A percentile compares a stretch with the other conserved stretches of the same genome.
These are phyloP conservation scores for Suillus paluster DNA, from an alignment of 768 basidiomycete species.

Conservation along the genomic window DNA sequence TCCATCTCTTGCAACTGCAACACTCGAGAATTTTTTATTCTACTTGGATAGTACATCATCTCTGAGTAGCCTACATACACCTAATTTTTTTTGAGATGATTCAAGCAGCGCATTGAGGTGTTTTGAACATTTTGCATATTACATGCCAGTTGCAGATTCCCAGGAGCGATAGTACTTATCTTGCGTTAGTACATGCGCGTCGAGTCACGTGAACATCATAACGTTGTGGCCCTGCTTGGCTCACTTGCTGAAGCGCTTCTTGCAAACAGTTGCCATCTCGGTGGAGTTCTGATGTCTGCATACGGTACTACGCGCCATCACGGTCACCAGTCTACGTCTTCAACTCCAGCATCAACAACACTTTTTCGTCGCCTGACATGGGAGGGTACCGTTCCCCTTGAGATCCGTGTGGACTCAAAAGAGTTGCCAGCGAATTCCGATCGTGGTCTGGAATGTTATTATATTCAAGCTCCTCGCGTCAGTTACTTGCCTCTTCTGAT, in stretches of 20 bases:
- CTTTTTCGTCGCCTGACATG: constrained; percentile 88
- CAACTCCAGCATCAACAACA: constrained; percentile 67
- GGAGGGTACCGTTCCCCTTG: constrained; percentile 89
- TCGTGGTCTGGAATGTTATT: constrained; percentile 88
- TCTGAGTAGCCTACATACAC: too few species aligned
- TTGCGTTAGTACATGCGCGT: constrained; percentile 10
- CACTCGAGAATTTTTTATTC: too few species aligned
- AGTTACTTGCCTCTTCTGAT: constrained; percentile 92
- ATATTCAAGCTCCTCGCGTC: constrained; percentile 87
- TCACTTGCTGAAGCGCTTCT: not conserved
- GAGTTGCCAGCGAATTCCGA: constrained; percentile 91
- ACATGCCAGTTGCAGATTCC: too few species aligned
- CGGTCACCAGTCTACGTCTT: constrained; percentile 44
- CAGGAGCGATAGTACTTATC: constrained; percentile 32
- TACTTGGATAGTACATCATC: too few species aligned
- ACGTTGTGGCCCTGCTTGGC: not conserved
- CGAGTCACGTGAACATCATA: constrained; percentile 1
- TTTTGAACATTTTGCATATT: too few species aligned
- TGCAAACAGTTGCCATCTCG: not conserved
- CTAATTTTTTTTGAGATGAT: too few species aligned
- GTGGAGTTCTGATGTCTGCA: constrained; percentile 46
- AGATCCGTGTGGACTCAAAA: constrained; percentile 87
- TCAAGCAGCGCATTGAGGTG: too few species aligned
- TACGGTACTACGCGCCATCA: constrained; percentile 58
- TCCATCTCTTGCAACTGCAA: too few species aligned